Evolutionary conservation across 106 monocot genomes (phyloP), one percentile per base, ranked within the genome.

Genomic region (Dioscorea zingiberensis): DNA sequence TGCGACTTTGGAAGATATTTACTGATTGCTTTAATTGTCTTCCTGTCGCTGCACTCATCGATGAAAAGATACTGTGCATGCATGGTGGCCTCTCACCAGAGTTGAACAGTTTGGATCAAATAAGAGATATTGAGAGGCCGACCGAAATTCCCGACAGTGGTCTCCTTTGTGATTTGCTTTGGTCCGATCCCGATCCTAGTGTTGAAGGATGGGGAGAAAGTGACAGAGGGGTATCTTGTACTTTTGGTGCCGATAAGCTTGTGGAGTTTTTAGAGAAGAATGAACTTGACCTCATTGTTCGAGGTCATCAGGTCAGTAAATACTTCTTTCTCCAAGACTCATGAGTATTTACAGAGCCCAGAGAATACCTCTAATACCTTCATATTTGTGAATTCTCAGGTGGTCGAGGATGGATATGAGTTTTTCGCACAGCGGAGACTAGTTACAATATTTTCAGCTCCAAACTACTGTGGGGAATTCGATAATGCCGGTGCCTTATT

Each of bases 391-490:
- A 45, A 53, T 27, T 51, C 15, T 13, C 63, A 87, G 86, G 86
- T 87, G n/a, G 83, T 87, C 45, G 87, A 87, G 56, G 87, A 87
- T 63, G 87, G 87, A 38, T 87, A 87, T 13, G 83, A 87, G 63
- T 87, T 87, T 64, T 89, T 89, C 51, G 88, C 84, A 2, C 68
- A 82, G 18, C 65, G 78, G 63, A 81, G 88, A 72, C 47, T 89
- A 64, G 88, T 89, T n/a, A 89, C 88, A 12, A 84, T 89, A 38
- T 89, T 89, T 59, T 88, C 88, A 18, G 88, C 88, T 61, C 88
- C 88, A 32, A 88, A 88, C 44, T 88, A 88, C 23, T 89, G 88
- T 62, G 88, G 84, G 10, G 84, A 89, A 47, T 89, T 89, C 47
- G 84, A 89, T 21, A 85, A 89, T 68, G 89, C 63, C 0, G 89